phyloP scores from a whole-genome alignment of 140 eudicot genomes.

The Anethum foeniculum region DNA sequence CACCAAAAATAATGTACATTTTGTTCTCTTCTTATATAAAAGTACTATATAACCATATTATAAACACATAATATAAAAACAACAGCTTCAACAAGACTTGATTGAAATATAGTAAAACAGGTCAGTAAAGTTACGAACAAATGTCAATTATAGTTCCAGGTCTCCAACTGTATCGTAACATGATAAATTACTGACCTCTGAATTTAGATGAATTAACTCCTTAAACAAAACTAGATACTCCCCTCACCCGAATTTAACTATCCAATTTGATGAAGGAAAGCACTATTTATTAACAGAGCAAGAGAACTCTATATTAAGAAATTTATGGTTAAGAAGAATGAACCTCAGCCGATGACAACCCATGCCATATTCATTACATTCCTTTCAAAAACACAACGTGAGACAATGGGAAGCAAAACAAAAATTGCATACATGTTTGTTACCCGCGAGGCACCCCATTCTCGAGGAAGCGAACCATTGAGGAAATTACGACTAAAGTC shows the following conservation, averaged over 20 bases:
- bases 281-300: not conserved
- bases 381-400: not conserved
- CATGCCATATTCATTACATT: not conserved
- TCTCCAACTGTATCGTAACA: not conserved
- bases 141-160: not conserved
- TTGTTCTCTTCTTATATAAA: not conserved
- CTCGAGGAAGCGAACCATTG: conserved; percentile 58
- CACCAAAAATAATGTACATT: not conserved
- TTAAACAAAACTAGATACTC: not conserved
- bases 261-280: not conserved
- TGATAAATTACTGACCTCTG: not conserved
- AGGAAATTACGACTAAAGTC: conserved; percentile 62
- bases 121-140: not conserved
- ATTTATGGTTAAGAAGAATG: too few relatives aligned
- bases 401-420: not conserved
- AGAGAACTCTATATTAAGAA: not conserved
- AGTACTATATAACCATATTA: too few relatives aligned
- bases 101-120: not conserved
- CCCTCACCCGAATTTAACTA: not conserved
- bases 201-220: not conserved
- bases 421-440: conserved; percentile 36
- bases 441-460: conserved; percentile 61
- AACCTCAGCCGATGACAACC: too few relatives aligned
- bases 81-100: not conserved
- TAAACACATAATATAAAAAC: not conserved